Base-by-base conservation (phyloP, 2,329 filamentous ascomycete genomes). In the Chrysoporthe deuterocubensis region DNA sequence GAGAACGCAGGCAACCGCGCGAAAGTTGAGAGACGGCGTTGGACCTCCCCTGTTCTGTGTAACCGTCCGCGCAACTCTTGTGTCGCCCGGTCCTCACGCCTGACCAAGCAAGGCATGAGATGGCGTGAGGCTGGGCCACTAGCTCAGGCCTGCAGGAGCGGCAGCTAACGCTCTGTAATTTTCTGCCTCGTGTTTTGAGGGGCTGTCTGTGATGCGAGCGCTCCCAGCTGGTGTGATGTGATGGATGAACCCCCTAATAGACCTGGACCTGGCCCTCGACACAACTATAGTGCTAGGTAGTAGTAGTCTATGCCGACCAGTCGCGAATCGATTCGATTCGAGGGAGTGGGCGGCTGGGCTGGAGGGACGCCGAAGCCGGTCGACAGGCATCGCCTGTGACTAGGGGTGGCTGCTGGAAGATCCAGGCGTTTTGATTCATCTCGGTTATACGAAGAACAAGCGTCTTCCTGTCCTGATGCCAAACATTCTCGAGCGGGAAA, bases 381-480 rank as follows among this genome's bases (percentile, higher is more conserved):
- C 50, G 16, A 54, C 11, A 34, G 1, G 13, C 21, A 21, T 32
- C 21, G 50, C 26, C 50, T 34, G 50, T 32, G 21, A 2, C 11
- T 13, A 40, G 54, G 54, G 54, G 54, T 13, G 32, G 50, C 21
- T 8, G 34, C 18, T n/a, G 54, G 54, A 16, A 56, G 32, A 26
- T 18, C 34, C 14, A 40, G 34, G 18, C 54, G 34, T 37, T 34
- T 42, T 37, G 61, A 44, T 26, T 16, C 43, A 44, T 54, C 11
- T 56, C 43, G 57, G 46, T 44, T 54, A 61, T 37, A 61, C 54
- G 16, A 57, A 40, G 54, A 18, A 40, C 50, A 54, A 32, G 50
- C 50, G 42, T 37, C 21, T 34, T 34, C 21, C 43, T 43, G 16
- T 57, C 48, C 40, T 34, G 50, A 21, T n/a, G 16, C 50, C 40